Evolutionary conservation across 1,284 basidiomycete species (phyloP), one percentile per base, ranked within the genome.

Genomic region (Irpex sp.): DNA sequence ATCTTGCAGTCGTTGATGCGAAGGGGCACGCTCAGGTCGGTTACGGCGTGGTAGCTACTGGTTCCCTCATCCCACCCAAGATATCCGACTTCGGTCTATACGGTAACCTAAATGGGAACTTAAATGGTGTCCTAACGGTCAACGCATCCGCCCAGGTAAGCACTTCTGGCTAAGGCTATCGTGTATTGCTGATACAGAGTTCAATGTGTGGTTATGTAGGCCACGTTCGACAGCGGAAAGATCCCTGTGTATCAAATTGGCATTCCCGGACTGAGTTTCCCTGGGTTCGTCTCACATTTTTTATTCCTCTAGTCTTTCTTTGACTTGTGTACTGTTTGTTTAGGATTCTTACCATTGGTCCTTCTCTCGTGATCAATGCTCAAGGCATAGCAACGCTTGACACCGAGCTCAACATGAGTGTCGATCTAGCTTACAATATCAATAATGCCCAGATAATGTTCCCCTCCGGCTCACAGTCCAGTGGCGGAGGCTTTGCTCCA

Each of bases 381-480:
- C 58, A 74, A 48, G 71, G 70, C 8, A 68, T 60, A 7, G 70
- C 68, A 2, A 61, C 63, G 2, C 68, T 83, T 17, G 78, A 78
- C 44, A 58, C 78, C 21, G 71, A 76, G 57, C 72, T 79, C 55
- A 76, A 78, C 65, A 59, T 79, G 54, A 74, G 64, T 3, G 76
- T 83, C 55, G 79, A 74, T 21, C 66, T 84, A 17, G 60, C 65
- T n/a, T 74, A 75, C 64, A 67, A 58, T 37, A 63, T 77, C 58
- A 62, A 65, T 48, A 75, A 78, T n/a, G 78, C 79, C 4, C 68
- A 79, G 60, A 68, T 83, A 37, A 73, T 77, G 62, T 84, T 84
- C 77, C 82, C 82, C 8, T 75, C 77, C 0, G 65, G 51, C 7
- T 48, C 44, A n/a, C 59, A 60, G 15, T 62, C 61, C 5, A 70